Evolutionary conservation across 2,329 filamentous ascomycete genomes (phyloP), one percentile per base, ranked within the genome.

Genomic region (Berkeleyomyces basicola): DNA sequence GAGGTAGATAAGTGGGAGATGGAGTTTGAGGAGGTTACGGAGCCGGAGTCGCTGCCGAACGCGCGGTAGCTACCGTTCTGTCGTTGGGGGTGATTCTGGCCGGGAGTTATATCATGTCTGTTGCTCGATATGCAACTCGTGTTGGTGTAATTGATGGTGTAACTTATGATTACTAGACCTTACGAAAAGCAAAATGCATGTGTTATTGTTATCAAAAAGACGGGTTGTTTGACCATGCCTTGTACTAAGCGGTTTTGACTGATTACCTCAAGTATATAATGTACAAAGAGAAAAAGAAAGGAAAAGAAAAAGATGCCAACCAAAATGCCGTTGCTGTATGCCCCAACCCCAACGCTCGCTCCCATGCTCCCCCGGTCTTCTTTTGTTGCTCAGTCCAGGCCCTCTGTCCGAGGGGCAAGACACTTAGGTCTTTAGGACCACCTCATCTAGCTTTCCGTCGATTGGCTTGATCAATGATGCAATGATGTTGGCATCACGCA

Each of bases 401-500:
- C 23, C 23, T 23, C 23, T 23, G 23, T 23, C 23, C 23, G 23
- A 23, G 23, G 23, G 23, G 23, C 23, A 23, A 23, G 23, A 23
- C 23, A 2, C 23, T 61, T 47, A 61, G n/a, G 43, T 47, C 39
- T 53, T 59, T 31, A 64, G 59, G 44, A 46, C 55, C 14, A 44
- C 53, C 43, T 64, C 59, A 40, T 64, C 63, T 10, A 64, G 51
- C 39, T 64, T 64, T 6, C 59, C 63, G 40, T 64, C 63, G 36
- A 64, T 64, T 7, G 63, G 63, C 53, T 60, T 64, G 57, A 96
- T 72, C 49, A 90, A 70, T 37, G 84, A 81, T 11, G 83, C 82
- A 49, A 96, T 76, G 62, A 83, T 78, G 69, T 95, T 93, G 1
- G 90, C 81, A 72, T 96, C 90, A 68, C 90, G 79, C 74, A 96